phyloP scores from a whole-genome alignment of 352 stramenopile species.

The Aphanomyces invadans region DNA sequence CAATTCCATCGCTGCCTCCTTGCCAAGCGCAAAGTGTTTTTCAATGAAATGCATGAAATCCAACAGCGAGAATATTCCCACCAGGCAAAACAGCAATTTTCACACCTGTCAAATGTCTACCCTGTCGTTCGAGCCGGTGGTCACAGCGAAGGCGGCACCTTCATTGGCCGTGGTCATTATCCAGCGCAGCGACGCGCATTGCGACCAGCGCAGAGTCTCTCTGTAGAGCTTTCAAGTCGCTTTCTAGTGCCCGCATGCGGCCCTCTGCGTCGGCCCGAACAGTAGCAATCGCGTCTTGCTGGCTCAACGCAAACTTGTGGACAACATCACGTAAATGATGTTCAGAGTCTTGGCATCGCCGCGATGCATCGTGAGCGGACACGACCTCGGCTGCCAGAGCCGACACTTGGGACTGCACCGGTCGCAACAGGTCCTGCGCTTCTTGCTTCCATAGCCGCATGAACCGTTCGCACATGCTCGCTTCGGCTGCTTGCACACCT shows the following conservation, averaged over 20 bases:
- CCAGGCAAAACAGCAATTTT: no score
- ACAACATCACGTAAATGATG: not conserved
- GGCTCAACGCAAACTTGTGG: not conserved
- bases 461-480: not conserved
- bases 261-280: not conserved
- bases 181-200: not conserved
- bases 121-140: no score
- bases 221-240: not conserved
- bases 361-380: not conserved
- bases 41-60: no score
- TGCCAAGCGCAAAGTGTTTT: no score
- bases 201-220: not conserved
- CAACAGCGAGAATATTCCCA: no score
- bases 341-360: not conserved
- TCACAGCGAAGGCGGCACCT: no score
- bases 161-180: no score
- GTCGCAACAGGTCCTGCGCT: not conserved
- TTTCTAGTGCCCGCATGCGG: not conserved
- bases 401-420: not conserved
- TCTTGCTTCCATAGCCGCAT: not conserved
- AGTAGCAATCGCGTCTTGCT: not conserved
- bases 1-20: no score
- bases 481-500: not conserved
- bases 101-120: no score
- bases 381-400: not conserved